These are phyloP conservation scores for Quillaja saponaria DNA, from an alignment of 306 rosid species.

Conservation along the genomic window DNA sequence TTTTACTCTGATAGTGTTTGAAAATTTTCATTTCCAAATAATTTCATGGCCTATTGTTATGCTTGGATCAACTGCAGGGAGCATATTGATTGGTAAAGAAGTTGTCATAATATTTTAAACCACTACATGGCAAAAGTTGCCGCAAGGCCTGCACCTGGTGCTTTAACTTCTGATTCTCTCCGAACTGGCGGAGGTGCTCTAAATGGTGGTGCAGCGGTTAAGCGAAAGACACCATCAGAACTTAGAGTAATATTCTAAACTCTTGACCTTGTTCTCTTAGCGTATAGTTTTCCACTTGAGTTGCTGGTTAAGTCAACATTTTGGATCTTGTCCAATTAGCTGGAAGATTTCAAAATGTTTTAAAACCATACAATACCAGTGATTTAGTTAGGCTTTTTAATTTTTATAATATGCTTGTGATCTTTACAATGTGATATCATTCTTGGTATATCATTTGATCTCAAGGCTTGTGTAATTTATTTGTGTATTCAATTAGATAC, in stretches of 20 bases:
- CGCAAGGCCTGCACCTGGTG: constrained; percentile 31
- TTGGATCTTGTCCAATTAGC: no score
- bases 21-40: not conserved
- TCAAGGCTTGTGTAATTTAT: no score
- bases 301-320: no score
- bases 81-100: constrained; percentile 25
- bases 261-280: not conserved
- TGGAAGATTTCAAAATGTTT: no score
- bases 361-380: no score
- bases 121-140: constrained; percentile 67
- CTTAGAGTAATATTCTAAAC: constrained; percentile 44
- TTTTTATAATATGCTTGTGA: not conserved
- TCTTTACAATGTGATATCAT: no score
- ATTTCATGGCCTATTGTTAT: not conserved
- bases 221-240: constrained; percentile 84
- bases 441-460: not conserved
- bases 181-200: constrained; percentile 46
- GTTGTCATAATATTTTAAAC: constrained; percentile 1
- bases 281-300: not conserved
- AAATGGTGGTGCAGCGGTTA: constrained; percentile 45
- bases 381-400: no score
- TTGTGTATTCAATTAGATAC: no score
- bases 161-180: constrained; percentile 50
- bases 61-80: constrained; percentile 12
- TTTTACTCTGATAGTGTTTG: no score